Percentiles rank a stretch among this genome's conserved stretches.
Conservation (phyloP, 2,329 filamentous ascomycete genomes). For the Penicillium sp. region DNA sequence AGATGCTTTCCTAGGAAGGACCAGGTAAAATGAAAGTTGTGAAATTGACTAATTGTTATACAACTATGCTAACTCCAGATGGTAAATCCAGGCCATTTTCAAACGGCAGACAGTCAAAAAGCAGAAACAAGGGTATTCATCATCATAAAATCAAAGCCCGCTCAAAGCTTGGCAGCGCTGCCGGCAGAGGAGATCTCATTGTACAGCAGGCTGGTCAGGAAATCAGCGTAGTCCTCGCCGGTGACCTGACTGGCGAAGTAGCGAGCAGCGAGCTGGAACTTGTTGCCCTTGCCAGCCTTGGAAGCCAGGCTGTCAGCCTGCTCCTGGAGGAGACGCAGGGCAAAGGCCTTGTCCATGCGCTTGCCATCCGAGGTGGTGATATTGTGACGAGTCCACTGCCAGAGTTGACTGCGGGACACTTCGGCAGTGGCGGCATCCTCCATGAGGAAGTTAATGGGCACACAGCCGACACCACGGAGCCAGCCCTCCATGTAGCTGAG, state of each 20-base stretch:
- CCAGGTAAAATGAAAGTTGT: background rate
- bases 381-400: constrained; percentile 84
- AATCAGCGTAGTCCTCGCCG: constrained; percentile 96
- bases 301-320: constrained; percentile 69
- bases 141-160: constrained; percentile 19
- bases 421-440: constrained; percentile 97
- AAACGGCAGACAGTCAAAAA: background rate
- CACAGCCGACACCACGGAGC: constrained; percentile 90
- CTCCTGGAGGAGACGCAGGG: constrained; percentile 80
- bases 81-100: background rate
- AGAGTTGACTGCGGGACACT: constrained; percentile 88
- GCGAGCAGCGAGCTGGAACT: constrained; percentile 82
- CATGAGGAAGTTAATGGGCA: constrained; percentile 98
- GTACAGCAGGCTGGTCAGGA: constrained; percentile 81
- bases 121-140: constrained; percentile 29
- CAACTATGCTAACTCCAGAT: constrained; percentile 23
- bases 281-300: constrained; percentile 81
- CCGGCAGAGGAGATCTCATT: constrained; percentile 59
- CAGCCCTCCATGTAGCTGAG: constrained; percentile 98
- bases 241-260: constrained; percentile 93
- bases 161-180: constrained; percentile 62
- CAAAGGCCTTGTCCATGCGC: constrained; percentile 88
- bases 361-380: constrained; percentile 81
- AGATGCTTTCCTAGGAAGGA: background rate
- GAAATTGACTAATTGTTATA: constrained; percentile 18